Evolutionary conservation across 1,139 yeast genomes (phyloP).

Genomic region (Wickerhamomyces sp.): DNA sequence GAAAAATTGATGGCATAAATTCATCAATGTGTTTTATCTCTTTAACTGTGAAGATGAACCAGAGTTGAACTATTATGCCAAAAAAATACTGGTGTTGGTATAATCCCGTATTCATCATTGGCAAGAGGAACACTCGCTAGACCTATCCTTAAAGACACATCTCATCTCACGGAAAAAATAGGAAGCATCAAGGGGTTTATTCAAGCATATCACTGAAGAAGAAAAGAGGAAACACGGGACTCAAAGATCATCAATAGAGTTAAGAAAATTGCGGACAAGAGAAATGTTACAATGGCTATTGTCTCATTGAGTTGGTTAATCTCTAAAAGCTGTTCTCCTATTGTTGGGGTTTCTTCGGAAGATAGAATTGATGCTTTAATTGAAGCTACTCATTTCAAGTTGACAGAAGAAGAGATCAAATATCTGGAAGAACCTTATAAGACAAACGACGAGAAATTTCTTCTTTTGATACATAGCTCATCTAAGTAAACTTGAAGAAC

Average conservation of each 20-base stretch:
- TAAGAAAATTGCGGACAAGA: constrained; percentile 44
- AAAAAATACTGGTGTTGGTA: constrained; percentile 33
- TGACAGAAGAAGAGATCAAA: constrained; percentile 35
- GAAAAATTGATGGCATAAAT: constrained; percentile 40
- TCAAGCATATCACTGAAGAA: constrained; percentile 14
- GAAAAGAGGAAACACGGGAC: constrained; percentile 27
- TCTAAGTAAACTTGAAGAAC: too few relatives aligned
- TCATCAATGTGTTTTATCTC: constrained; percentile 11
- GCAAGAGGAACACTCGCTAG: constrained; percentile 45
- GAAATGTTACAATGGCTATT: constrained; percentile 44
- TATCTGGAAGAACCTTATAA: constrained; percentile 44
- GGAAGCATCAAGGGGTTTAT: constrained; percentile 42
- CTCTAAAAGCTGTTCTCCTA: constrained; percentile 41
- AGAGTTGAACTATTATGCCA: constrained; percentile 31
- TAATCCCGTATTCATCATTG: constrained; percentile 49
- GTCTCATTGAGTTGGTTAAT: constrained; percentile 51
- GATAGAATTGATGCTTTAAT: constrained; percentile 44
- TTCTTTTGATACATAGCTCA: too few relatives aligned
- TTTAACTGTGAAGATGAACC: constrained; percentile 14
- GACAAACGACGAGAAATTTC: constrained; percentile 27
- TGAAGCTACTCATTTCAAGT: constrained; percentile 32
- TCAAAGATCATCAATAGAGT: constrained; percentile 42
- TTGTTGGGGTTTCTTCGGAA: constrained; percentile 41
- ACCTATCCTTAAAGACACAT: constrained; percentile 26
- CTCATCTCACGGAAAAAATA: constrained; percentile 27